Percentiles rank a stretch among this genome's conserved stretches.
Conservation (phyloP, 176 grass and related monocot species). For the Oryza brachyantha region DNA sequence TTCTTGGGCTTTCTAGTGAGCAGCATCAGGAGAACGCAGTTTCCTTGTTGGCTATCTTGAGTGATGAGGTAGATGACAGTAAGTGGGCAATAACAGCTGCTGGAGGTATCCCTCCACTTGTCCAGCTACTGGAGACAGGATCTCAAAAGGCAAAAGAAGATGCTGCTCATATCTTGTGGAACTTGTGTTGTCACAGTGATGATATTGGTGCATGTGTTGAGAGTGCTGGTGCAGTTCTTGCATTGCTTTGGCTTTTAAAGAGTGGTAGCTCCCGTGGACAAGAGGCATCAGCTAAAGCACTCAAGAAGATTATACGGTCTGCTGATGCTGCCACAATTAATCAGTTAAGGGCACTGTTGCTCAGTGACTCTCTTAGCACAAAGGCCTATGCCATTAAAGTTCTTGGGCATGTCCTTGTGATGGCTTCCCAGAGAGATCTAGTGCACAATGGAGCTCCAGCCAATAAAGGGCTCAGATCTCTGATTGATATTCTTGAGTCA, state of each 20-base stretch:
- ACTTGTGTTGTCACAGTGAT: constrained; percentile 83
- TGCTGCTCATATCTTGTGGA: constrained; percentile 84
- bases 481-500: constrained; percentile 75
- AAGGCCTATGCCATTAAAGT: constrained; percentile 82
- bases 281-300: constrained; percentile 82
- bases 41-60: constrained; percentile 84
- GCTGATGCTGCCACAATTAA: constrained; percentile 86
- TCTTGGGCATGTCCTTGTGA: constrained; percentile 84
- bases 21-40: constrained; percentile 95
- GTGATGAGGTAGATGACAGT: constrained; percentile 90
- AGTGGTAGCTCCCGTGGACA: constrained; percentile 58
- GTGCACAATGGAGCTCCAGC: constrained; percentile 71
- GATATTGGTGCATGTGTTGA: constrained; percentile 97
- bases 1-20: constrained; percentile 93
- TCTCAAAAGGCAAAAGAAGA: constrained; percentile 91
- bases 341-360: constrained; percentile 80
- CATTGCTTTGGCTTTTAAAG: constrained; percentile 90
- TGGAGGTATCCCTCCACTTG: constrained; percentile 92
- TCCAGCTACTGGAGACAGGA: constrained; percentile 82
- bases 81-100: constrained; percentile 99
- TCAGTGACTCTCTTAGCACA: constrained; percentile 66
- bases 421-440: constrained; percentile 73
- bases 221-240: constrained; percentile 77
- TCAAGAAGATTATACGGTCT: constrained; percentile 74
- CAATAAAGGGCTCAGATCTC: constrained; percentile 85